Evolutionary conservation across 2,329 filamentous ascomycete species (phyloP), one percentile per base, ranked within the genome.

Genomic region (Stenocarpella maydis): DNA sequence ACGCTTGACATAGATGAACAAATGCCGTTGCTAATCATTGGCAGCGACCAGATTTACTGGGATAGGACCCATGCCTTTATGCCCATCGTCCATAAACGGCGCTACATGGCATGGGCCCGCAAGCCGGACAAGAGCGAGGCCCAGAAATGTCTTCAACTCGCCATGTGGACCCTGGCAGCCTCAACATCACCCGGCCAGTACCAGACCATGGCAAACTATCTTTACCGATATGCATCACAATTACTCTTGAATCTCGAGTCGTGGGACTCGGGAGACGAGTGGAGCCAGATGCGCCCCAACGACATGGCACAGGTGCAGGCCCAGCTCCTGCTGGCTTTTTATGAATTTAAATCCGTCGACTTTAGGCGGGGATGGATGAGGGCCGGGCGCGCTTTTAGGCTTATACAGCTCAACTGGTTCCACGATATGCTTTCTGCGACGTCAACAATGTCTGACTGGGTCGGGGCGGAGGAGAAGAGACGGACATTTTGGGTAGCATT

Each of bases 91-190:
- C 71, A 75, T 43, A 67, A 72, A 26, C 53, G 68, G 14, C 68
- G 67, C 5, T 74, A 75, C 45, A 52, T 64, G 26, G 54, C 69
- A 6, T 73, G 69, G 69, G 52, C 64, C 8, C 70, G 68, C 6
- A 37, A 66, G 24, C 58, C 26, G 19, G 58, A 61, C 58, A 61
- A 61, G 37, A 61, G 19, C 26, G 58, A 61, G 41, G 58, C 26
- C 41, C 58, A 61, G 41, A 47, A 47, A 28, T 77, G 77, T 50
- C 71, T 81, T 9, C 79, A 80, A 63, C 75, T 76, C 60, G 76
- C 80, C 26, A 78, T 81, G 78, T 80, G 79, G 78, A 76, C 78
- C 2, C 58, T 79, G 21, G 79, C 80, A 15, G 76, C 79, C 7
- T 73, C 76, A 0, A 50, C 76, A 26, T 81, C 79, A 0, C 41